Evolutionary conservation across 2,329 filamentous ascomycete genomes (phyloP).

Genomic region (Claviceps purpurea): DNA sequence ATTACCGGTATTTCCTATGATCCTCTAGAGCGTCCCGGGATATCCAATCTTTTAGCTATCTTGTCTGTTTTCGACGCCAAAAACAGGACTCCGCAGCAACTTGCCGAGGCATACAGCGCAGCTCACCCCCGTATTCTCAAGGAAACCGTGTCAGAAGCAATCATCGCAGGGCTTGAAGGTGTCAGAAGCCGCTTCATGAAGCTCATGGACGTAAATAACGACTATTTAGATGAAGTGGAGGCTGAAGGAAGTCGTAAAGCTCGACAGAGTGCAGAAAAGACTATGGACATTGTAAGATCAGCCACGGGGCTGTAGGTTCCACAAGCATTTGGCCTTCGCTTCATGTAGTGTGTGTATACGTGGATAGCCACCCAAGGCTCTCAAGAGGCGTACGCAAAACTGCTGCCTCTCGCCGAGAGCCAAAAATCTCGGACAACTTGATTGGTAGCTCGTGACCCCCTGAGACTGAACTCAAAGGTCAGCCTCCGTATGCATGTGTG

Average conservation of each 20-base stretch:
- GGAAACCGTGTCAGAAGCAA: constrained; percentile 42
- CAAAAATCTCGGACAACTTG: constrained; percentile 60
- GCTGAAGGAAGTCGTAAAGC: constrained; percentile 47
- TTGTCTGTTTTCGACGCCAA: constrained; percentile 52
- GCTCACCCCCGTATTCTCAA: constrained; percentile 27
- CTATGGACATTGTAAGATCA: constrained; percentile 38
- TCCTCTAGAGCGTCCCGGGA: constrained; percentile 54
- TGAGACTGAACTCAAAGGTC: constrained; percentile 31
- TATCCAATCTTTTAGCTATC: constrained; percentile 77
- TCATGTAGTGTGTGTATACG: not conserved
- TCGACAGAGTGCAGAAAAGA: constrained; percentile 43
- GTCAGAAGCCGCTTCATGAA: constrained; percentile 44
- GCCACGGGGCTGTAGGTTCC: constrained; percentile 34
- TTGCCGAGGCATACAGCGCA: constrained; percentile 26
- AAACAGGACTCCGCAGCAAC: constrained; percentile 23
- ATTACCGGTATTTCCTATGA: constrained; percentile 57
- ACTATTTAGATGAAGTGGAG: constrained; percentile 43
- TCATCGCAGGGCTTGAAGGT: constrained; percentile 38
- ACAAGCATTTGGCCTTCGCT: not conserved
- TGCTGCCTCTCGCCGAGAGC: constrained; percentile 50
- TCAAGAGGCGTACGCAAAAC: constrained; percentile 47
- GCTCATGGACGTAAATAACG: constrained; percentile 33
- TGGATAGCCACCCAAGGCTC: not conserved
- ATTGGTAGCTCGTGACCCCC: constrained; percentile 51
- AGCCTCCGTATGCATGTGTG: not conserved